phyloP scores from a whole-genome alignment of 805 yeast genomes.

The Kuraishia hungarica region DNA sequence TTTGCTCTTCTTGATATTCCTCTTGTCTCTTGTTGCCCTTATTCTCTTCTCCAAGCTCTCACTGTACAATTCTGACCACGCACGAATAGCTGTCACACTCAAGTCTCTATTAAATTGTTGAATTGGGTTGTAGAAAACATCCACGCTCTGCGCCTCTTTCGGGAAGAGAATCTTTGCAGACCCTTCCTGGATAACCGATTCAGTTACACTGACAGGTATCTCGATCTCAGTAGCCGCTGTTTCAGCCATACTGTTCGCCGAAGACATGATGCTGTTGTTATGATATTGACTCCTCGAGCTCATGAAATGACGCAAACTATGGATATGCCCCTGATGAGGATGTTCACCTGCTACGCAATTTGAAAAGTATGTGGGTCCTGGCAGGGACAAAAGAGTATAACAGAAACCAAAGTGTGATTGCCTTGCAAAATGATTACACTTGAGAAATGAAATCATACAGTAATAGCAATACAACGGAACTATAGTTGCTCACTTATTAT shows the following conservation, averaged over 20 bases:
- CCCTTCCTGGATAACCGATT: constrained; percentile 47
- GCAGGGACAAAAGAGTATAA: not conserved
- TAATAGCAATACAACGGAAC: not conserved
- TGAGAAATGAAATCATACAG: not conserved
- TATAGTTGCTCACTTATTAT: no score
- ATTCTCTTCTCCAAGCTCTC: constrained; percentile 14
- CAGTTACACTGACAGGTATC: not conserved
- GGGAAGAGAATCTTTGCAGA: constrained; percentile 77
- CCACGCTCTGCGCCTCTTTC: constrained; percentile 48
- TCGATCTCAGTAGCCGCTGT: not conserved
- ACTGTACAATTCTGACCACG: constrained; percentile 67
- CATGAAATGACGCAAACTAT: no score
- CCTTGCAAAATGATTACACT: not conserved
- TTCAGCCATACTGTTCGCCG: not conserved
- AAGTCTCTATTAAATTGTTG: constrained; percentile 96
- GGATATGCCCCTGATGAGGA: no score
- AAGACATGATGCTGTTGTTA: not conserved
- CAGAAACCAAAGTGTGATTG: not conserved
- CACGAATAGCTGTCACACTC: constrained; percentile 74
- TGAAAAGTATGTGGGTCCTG: not conserved
- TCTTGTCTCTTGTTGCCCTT: constrained; percentile 19
- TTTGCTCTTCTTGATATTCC: constrained; percentile 6
- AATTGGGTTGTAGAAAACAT: constrained; percentile 90
- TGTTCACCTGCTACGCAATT: not conserved
- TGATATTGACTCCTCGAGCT: no score